Base-by-base conservation (phyloP, 345 rosid species). In the Gossypium raimondii region DNA sequence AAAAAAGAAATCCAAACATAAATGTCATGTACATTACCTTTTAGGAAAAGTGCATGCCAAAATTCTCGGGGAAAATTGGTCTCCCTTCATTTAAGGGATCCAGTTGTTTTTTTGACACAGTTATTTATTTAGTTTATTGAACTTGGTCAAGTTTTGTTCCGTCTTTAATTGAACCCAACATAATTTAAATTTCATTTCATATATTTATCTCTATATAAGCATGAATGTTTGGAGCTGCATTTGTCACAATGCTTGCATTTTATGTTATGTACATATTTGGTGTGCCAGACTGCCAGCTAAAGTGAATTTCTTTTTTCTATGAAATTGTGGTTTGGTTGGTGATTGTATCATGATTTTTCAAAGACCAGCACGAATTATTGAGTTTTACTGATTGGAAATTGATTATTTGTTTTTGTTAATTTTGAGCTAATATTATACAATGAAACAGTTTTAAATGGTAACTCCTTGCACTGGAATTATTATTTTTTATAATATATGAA, bases 1-100 rank as follows among this genome's bases (percentile, higher is more conserved):
- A 12, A 70, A 62, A 70, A 76, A 77, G 72, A 77, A 74, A 29
- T 44, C 53, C 22, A 44, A 66, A 2, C 53, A 18, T 11, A n/a
- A 65, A 66, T 18, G 51, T 27, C 52, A 44, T 2, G 29, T 24
- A 11, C 18, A 11, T 44, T 66, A 2, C 10, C 70, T 11, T 66
- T 29, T 20, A 52, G 52, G 48, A 38, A 38, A 34, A 34, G 9
- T 44, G 20, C 70, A 17, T 45, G 52, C 22, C 41, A 24, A 58
- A 45, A 27, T 20, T 34, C 50, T 43, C 14, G 25, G 68, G 25
- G 50, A 9, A 17, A 16, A 63, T n/a, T 63, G 48, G 50, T 17
- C 24, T 6, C 24, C 48, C 13, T 38, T 64, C 68, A 24, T 41
- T 41, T 0, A 64, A 41, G 25, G 69, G 50, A 41, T 41, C 51